Evolutionary conservation across 192 early-diverging fungal species (phyloP), one percentile per base, ranked within the genome.

Genomic region (Cladochytrium replicatum): DNA sequence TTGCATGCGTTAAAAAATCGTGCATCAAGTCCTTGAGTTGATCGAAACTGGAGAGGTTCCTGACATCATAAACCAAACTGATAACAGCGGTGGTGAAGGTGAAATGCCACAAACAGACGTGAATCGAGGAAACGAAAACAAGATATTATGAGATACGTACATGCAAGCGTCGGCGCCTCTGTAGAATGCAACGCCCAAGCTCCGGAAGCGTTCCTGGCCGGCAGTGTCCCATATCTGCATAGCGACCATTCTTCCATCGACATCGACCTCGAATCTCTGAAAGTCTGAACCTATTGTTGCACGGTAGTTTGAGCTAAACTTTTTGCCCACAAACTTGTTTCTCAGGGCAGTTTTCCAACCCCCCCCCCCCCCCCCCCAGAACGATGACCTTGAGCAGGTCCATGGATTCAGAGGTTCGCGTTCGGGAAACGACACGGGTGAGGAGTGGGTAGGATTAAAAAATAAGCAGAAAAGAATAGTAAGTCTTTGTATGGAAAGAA

Each of bases 191-290:
- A 63, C 51, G 6, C 63, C 63, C 13, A 72, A 38, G 29, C 52
- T 57, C 29, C 62, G 67, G 32, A 72, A 72, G 28, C 68, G 49
- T 32, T 71, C 68, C 44, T 71, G 64, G 6, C 61, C 67, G n/a
- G 68, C 68, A 9, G 69, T 71, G 50, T 71, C 69, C 69, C 69
- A 71, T 13, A 71, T 60, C 47, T 71, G 69, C 47, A 71, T 40
- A 6, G 34, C 56, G 22, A 30, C 42, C 40, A 40, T 8, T 22
- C 54, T 58, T 7, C 48, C 55, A n/a, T 41, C 50, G 6, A 55
- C 32, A 8, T 51, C 47, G 17, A 64, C 46, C 4, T 52, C 50
- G 50, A 60, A 63, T 17, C 61, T 44, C 7, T 61, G 48, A 54
- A 71, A 71, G 48, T 71, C 69, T 0, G 54, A 47, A 13, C 69